Percentiles rank a stretch among this genome's conserved stretches.
phyloP scores from a whole-genome alignment of 345 rosid genomes.

The Corchorus olitorius region DNA sequence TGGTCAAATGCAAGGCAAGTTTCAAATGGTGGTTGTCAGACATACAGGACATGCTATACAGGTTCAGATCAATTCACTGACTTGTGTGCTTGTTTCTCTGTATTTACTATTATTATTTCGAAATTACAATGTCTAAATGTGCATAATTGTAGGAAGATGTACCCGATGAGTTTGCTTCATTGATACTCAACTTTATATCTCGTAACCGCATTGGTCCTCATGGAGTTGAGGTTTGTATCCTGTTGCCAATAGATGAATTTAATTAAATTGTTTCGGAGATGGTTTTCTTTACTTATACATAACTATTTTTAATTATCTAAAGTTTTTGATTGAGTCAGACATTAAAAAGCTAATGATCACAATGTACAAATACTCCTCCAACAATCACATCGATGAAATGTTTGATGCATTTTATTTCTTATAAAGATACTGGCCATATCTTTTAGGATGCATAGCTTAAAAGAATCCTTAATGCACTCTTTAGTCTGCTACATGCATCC shows the following conservation, averaged over 20 bases:
- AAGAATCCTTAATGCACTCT: neutral
- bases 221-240: constrained; percentile 74
- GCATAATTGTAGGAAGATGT: constrained; percentile 71
- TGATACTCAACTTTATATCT: constrained; percentile 65
- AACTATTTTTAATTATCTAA: neutral
- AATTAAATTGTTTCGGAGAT: neutral
- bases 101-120: neutral
- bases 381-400: neutral
- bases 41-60: constrained; percentile 98
- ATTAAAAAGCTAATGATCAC: neutral
- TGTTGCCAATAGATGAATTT: neutral
- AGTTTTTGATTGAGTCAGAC: neutral
- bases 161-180: constrained; percentile 83
- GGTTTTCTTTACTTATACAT: neutral
- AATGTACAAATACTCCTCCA: neutral
- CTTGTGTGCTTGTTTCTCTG: neutral
- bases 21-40: constrained; percentile 93
- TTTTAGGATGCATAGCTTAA: neutral
- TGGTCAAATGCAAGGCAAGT: constrained; percentile 99
- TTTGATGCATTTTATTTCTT: neutral
- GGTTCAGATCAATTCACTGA: constrained; percentile 40
- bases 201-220: constrained; percentile 82
- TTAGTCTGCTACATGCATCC: too few relatives aligned
- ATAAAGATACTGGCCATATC: neutral
- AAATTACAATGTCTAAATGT: neutral